Percentiles rank a stretch among this genome's conserved stretches.
Conservation (phyloP, 2,329 filamentous ascomycete species). For the Elsinoe fawcettii region DNA sequence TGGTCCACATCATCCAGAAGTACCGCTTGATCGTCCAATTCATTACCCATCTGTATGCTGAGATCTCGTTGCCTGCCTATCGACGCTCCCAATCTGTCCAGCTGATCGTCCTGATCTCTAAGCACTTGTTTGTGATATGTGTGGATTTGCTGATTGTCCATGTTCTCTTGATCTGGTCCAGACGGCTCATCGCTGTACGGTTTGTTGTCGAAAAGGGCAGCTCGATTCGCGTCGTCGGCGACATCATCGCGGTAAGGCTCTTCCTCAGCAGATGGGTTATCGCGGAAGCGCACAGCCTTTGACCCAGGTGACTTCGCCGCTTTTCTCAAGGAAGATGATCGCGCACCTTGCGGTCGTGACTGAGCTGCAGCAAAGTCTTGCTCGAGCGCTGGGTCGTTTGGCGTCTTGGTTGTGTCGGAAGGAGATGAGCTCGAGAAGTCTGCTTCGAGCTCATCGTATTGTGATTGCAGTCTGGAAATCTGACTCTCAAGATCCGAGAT, state of each 20-base stretch:
- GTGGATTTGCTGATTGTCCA: slow-evolving; percentile 81
- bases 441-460: slow-evolving; percentile 66
- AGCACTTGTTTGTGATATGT: slow-evolving; percentile 73
- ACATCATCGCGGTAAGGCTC: slow-evolving; percentile 39
- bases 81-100: slow-evolving; percentile 78
- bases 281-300: slow-evolving; percentile 82
- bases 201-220: slow-evolving; percentile 46
- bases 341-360: slow-evolving; percentile 25
- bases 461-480: slow-evolving; percentile 60
- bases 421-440: slow-evolving; percentile 62
- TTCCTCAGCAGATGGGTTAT: slow-evolving; percentile 40
- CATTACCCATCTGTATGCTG: slow-evolving; percentile 91
- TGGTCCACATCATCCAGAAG: slow-evolving; percentile 85
- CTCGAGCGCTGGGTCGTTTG: slow-evolving; percentile 57
- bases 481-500: slow-evolving; percentile 49
- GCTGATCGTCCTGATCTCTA: slow-evolving; percentile 82
- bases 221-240: slow-evolving; percentile 44
- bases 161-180: slow-evolving; percentile 44
- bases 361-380: slow-evolving; percentile 58
- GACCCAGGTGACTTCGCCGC: slow-evolving; percentile 39
- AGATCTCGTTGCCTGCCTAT: slow-evolving; percentile 87
- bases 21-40: slow-evolving; percentile 82
- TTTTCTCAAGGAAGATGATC: slow-evolving; percentile 31
- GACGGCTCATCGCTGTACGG: slow-evolving; percentile 62
- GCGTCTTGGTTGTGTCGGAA: slow-evolving; percentile 48